These are phyloP conservation scores for Phytopythium kandeliae DNA, from an alignment of 352 stramenopile genomes.

Conservation along the genomic window DNA sequence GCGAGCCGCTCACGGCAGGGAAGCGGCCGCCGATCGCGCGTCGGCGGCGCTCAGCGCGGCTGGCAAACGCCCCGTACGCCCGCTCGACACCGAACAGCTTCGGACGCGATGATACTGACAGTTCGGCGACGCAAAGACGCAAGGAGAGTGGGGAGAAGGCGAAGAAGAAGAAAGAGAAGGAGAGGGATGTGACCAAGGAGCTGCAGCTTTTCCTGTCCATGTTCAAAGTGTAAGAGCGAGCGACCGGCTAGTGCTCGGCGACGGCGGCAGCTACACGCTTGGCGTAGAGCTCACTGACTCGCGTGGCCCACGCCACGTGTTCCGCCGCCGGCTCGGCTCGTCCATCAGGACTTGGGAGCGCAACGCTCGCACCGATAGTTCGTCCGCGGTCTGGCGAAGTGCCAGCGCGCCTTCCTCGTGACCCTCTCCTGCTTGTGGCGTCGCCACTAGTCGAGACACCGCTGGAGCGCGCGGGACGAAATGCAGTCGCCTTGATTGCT, in stretches of 20 bases:
- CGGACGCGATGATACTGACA: too few relatives aligned
- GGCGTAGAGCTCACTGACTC: constrained; percentile 49
- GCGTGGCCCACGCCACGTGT: constrained; percentile 51
- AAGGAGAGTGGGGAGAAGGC: neutral
- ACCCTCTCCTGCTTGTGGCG: neutral
- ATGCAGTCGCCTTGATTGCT: neutral
- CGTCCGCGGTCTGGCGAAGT: neutral
- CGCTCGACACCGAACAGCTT: constrained; percentile 1
- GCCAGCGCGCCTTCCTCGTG: too few relatives aligned
- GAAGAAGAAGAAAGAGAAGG: constrained; percentile 6
- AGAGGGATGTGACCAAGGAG: constrained; percentile 29
- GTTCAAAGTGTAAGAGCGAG: constrained; percentile 37
- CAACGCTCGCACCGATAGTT: neutral
- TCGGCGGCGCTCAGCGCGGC: neutral
- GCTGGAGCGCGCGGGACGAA: neutral
- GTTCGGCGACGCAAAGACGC: too few relatives aligned
- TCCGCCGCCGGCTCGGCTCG: constrained; percentile 21
- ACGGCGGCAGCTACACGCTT: constrained; percentile 11
- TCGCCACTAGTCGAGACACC: too few relatives aligned
- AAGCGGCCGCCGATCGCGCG: neutral
- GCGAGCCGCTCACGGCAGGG: constrained; percentile 9
- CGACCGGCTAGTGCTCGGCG: constrained; percentile 1
- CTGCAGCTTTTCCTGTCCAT: constrained; percentile 54
- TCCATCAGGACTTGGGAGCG: constrained; percentile 1
- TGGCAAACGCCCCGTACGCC: constrained; percentile 21